A percentile compares a stretch with the other conserved stretches of the same genome.
Conservation (phyloP, 306 rosid species). For the Prunus mira region DNA sequence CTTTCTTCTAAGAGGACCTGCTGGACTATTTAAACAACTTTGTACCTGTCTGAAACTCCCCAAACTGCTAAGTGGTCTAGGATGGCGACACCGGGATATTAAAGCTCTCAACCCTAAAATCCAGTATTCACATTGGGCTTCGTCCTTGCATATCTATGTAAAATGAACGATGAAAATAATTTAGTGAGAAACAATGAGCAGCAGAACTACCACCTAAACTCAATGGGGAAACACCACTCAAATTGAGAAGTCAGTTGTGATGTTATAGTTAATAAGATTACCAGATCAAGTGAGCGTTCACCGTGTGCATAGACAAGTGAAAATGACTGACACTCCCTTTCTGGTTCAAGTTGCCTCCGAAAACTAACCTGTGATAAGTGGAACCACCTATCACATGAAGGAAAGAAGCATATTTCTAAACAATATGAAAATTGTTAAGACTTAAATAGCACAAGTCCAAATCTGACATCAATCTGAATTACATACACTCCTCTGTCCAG, state of each 20-base stretch:
- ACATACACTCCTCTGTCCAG: slow-evolving; percentile 70
- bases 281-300: slow-evolving; percentile 83
- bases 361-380: slow-evolving; percentile 52
- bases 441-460: slow-evolving; percentile 2
- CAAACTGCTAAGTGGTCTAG: slow-evolving; percentile 42
- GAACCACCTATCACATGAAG: slow-evolving; percentile 24
- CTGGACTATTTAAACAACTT: slow-evolving; percentile 82
- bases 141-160: slow-evolving; percentile 76
- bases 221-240: neutral
- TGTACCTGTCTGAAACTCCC: slow-evolving; percentile 66
- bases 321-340: slow-evolving; percentile 65
- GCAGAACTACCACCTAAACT: neutral
- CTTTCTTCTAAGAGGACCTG: slow-evolving; percentile 73
- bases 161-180: slow-evolving; percentile 3
- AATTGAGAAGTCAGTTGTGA: neutral
- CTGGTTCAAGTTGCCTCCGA: slow-evolving; percentile 53
- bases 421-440: neutral
- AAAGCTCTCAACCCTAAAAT: slow-evolving; percentile 68
- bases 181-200: slow-evolving; percentile 11
- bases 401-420: slow-evolving; percentile 17
- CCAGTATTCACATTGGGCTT: slow-evolving; percentile 77
- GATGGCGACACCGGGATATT: slow-evolving; percentile 49
- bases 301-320: slow-evolving; percentile 65
- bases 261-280: slow-evolving; percentile 21
- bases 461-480: slow-evolving; percentile 12